A percentile compares a stretch with the other conserved stretches of the same genome.
Evolutionary conservation across 306 rosid genomes (phyloP).

Genomic region (Geum urbanum): DNA sequence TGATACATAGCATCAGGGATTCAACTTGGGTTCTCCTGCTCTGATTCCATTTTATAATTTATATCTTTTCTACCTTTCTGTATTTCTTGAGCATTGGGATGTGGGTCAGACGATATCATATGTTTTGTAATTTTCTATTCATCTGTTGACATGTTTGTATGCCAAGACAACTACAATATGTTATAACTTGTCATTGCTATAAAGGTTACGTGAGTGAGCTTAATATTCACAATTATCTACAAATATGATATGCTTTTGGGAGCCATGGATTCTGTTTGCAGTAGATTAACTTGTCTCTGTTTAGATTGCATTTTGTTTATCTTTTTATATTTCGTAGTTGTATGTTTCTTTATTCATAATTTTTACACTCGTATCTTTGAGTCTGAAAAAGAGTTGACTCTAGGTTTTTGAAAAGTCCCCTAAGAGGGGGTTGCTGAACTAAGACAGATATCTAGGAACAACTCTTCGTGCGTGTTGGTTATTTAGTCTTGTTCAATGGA

Average conservation of each 20-base stretch:
- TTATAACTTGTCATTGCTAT: background rate
- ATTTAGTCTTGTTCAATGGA: slow-evolving; percentile 7
- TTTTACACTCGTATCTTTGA: no score
- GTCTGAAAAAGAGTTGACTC: no score
- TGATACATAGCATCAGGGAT: background rate
- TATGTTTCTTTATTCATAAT: no score
- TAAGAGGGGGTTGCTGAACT: background rate
- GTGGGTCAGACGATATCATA: background rate
- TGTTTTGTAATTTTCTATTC: background rate
- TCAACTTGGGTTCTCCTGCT: background rate
- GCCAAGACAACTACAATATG: background rate
- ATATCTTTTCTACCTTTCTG: background rate
- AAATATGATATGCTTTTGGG: background rate
- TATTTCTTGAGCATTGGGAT: background rate
- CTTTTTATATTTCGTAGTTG: background rate
- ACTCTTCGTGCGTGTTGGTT: background rate
- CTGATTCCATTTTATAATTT: background rate
- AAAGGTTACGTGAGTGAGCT: background rate
- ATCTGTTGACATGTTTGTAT: background rate
- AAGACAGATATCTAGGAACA: background rate
- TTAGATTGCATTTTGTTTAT: background rate
- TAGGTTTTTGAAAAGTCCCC: no score
- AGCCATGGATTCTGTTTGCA: background rate
- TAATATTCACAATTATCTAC: background rate
- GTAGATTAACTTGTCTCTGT: background rate